Conservation (phyloP, 208 protist species). For the Tritrichomonas musculus region DNA sequence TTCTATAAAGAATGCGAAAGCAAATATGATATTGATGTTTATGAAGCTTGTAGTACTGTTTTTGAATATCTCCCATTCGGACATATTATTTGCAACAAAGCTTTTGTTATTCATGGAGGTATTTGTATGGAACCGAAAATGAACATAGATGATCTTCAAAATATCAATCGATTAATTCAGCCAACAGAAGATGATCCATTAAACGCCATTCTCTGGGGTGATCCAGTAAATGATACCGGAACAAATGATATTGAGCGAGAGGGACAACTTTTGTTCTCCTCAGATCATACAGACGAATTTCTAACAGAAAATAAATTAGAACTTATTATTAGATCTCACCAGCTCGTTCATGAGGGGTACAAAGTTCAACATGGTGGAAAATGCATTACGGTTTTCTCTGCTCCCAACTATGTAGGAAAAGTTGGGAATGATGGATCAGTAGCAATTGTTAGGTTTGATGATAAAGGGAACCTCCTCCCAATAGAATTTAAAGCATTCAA, state of each 20-base stretch:
- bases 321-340: slow-evolving; percentile 54
- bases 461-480: too few relatives aligned
- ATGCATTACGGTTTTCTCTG: slow-evolving; percentile 48
- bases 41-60: neutral
- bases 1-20: neutral
- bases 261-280: slow-evolving; percentile 44
- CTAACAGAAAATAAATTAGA: slow-evolving; percentile 46
- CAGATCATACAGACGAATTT: slow-evolving; percentile 53
- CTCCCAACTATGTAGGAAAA: slow-evolving; percentile 41
- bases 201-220: slow-evolving; percentile 40
- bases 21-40: neutral
- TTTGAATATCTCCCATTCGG: slow-evolving; percentile 1
- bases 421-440: neutral
- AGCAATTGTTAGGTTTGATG: neutral
- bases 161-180: neutral
- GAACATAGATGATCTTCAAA: neutral
- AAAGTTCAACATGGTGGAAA: slow-evolving; percentile 41
- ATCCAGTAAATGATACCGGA: slow-evolving; percentile 34
- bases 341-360: slow-evolving; percentile 49
- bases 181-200: neutral
- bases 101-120: slow-evolving; percentile 31
- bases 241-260: slow-evolving; percentile 38
- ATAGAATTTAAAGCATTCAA: neutral
- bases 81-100: neutral
- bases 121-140: neutral